Evolutionary conservation across 305 asterid species (phyloP).

Genomic region (Salvia sclarea): DNA sequence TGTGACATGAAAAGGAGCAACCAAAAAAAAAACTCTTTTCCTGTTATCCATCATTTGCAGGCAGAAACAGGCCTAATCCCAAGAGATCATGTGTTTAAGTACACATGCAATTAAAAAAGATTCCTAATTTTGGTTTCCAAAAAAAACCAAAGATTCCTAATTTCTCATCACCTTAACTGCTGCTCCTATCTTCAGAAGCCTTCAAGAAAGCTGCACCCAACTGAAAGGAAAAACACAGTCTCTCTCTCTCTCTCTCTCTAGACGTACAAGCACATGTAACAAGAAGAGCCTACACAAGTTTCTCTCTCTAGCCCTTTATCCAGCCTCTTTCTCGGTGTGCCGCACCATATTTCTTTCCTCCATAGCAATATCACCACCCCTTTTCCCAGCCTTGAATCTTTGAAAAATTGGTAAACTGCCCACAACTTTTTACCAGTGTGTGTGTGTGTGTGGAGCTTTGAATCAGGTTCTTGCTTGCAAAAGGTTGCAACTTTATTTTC

Average conservation of each 20-base stretch:
- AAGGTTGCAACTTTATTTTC: constrained; percentile 45
- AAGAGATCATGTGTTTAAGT: constrained; percentile 34
- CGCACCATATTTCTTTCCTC: constrained; percentile 38
- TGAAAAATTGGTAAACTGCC: constrained; percentile 39
- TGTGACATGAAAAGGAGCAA: constrained; percentile 24
- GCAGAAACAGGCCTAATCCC: constrained; percentile 47
- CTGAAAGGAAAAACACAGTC: constrained; percentile 21
- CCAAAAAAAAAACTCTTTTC: background rate
- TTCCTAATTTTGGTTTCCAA: constrained; percentile 21
- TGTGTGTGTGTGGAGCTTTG: constrained; percentile 37
- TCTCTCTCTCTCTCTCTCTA: constrained; percentile 34
- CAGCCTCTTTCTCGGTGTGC: constrained; percentile 41
- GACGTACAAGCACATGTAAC: constrained; percentile 10
- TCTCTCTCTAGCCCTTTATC: constrained; percentile 48
- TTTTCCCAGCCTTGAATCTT: constrained; percentile 32
- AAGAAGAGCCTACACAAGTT: background rate
- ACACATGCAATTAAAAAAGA: constrained; percentile 33
- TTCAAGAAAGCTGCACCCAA: constrained; percentile 55
- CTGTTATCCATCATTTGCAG: constrained; percentile 29
- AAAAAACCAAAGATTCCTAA: constrained; percentile 14
- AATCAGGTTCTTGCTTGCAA: constrained; percentile 54
- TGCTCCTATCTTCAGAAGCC: constrained; percentile 48
- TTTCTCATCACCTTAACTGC: constrained; percentile 40
- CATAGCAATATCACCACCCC: constrained; percentile 21
- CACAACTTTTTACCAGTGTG: constrained; percentile 31